These are phyloP conservation scores for Brasilioporus rufonigricans DNA, from an alignment of 768 basidiomycete species.

Conservation along the genomic window DNA sequence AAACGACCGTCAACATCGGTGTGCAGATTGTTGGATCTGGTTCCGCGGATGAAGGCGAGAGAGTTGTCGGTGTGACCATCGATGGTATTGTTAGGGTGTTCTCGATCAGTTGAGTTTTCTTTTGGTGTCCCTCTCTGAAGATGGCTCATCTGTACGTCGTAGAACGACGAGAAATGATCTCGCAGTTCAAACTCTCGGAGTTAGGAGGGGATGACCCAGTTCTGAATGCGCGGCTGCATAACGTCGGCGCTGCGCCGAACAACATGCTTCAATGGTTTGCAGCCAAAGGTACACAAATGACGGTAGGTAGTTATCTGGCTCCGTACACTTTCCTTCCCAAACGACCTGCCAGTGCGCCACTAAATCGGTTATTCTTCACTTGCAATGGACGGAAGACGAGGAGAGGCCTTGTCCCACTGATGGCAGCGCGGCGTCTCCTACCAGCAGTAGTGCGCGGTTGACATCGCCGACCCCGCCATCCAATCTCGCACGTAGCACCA, in stretches of 20 bases:
- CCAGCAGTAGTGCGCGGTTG: slow-evolving; percentile 18
- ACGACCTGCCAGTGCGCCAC: slow-evolving; percentile 70
- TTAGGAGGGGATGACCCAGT: slow-evolving; percentile 67
- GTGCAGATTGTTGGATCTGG: slow-evolving; percentile 73
- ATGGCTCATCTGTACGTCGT: slow-evolving; percentile 5
- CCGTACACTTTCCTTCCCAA: neutral
- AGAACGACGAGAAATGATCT: slow-evolving; percentile 83
- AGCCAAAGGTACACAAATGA: slow-evolving; percentile 87
- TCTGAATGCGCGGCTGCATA: slow-evolving; percentile 63
- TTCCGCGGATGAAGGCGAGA: slow-evolving; percentile 58
- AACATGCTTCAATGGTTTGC: slow-evolving; percentile 96
- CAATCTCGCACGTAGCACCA: slow-evolving; percentile 16
- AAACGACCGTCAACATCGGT: slow-evolving; percentile 89
- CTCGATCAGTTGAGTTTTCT: slow-evolving; percentile 69
- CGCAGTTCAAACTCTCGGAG: slow-evolving; percentile 84
- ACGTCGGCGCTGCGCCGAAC: slow-evolving; percentile 78
- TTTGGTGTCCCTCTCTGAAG: neutral
- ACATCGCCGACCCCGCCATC: slow-evolving; percentile 29
- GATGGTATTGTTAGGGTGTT: slow-evolving; percentile 90
- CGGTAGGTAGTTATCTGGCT: slow-evolving; percentile 46
- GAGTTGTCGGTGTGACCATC: slow-evolving; percentile 88
- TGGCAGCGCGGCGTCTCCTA: slow-evolving; percentile 24
- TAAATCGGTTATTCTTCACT: slow-evolving; percentile 79
- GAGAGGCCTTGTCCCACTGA: slow-evolving; percentile 16
- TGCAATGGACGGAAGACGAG: slow-evolving; percentile 83